Evolutionary conservation across 2,329 filamentous ascomycete species (phyloP).

Genomic region (Venturia pyrina): DNA sequence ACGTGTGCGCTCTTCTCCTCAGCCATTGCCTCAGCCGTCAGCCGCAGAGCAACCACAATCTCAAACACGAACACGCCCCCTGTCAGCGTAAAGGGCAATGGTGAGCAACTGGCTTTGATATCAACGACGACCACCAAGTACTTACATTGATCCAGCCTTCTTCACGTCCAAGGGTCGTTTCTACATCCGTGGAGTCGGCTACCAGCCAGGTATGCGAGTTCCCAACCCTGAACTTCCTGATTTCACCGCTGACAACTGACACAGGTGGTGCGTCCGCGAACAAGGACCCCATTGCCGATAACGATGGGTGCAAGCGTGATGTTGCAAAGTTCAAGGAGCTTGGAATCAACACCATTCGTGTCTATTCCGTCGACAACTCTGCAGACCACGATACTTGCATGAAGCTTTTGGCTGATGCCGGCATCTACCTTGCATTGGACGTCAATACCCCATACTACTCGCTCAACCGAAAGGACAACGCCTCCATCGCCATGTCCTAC

Average conservation of each 20-base stretch:
- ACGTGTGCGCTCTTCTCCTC: constrained; percentile 9
- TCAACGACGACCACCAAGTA: constrained; percentile 18
- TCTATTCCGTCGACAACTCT: constrained; percentile 88
- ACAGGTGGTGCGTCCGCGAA: constrained; percentile 10
- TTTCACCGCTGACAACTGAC: not conserved
- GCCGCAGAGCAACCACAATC: not conserved
- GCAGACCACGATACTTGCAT: constrained; percentile 77
- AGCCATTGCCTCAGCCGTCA: constrained; percentile 5
- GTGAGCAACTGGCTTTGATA: constrained; percentile 24
- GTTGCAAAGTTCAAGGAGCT: constrained; percentile 74
- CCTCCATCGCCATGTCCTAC: constrained; percentile 11
- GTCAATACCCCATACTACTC: constrained; percentile 89
- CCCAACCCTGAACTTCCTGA: not conserved
- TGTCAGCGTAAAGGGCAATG: constrained; percentile 53
- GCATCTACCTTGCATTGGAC: constrained; percentile 86
- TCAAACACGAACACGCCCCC: constrained; percentile 34
- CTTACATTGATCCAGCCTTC: constrained; percentile 37
- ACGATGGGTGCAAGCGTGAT: constrained; percentile 62
- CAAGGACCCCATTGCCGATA: constrained; percentile 67
- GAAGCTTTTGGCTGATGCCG: constrained; percentile 65
- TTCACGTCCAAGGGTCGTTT: constrained; percentile 52
- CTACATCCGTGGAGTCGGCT: constrained; percentile 54
- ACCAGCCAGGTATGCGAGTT: constrained; percentile 43
- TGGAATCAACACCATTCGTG: constrained; percentile 82
- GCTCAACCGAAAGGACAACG: constrained; percentile 53